phyloP scores from a whole-genome alignment of 129 eudicot genomes.

The Dittrichia graveolens region DNA sequence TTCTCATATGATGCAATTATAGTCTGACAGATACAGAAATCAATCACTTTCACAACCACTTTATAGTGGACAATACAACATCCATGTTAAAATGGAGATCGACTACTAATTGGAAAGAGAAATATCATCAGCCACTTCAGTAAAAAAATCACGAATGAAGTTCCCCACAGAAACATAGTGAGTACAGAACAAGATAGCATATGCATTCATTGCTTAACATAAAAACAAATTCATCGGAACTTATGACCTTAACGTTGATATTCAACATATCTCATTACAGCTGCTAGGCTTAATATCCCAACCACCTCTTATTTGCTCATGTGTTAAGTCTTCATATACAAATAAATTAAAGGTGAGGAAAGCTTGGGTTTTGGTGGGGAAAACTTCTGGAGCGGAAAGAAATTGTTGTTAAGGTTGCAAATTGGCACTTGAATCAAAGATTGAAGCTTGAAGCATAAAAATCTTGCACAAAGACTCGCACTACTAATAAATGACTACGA shows the following conservation, averaged over 20 bases:
- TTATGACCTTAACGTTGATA: background rate
- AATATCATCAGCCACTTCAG: background rate
- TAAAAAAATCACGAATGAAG: background rate
- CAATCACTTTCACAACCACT: conserved; percentile 8
- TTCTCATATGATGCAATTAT: conserved; percentile 8
- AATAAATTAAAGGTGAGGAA: too few relatives aligned
- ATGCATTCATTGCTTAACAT: background rate
- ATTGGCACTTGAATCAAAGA: too few relatives aligned
- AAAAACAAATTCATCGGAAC: too few relatives aligned
- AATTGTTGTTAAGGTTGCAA: too few relatives aligned
- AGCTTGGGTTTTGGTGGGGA: too few relatives aligned
- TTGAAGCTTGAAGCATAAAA: too few relatives aligned
- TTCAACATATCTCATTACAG: background rate
- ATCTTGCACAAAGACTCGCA: too few relatives aligned
- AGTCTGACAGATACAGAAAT: background rate
- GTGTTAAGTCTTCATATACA: too few relatives aligned
- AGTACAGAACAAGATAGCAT: background rate
- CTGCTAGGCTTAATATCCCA: background rate
- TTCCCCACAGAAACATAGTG: background rate
- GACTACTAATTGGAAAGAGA: background rate
- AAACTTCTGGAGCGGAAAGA: too few relatives aligned
- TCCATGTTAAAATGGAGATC: background rate
- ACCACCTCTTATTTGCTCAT: too few relatives aligned
- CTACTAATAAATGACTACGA: too few relatives aligned
- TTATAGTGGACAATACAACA: background rate